phyloP scores from a whole-genome alignment of 2,329 filamentous ascomycete species.

The Nakataea oryzae region DNA sequence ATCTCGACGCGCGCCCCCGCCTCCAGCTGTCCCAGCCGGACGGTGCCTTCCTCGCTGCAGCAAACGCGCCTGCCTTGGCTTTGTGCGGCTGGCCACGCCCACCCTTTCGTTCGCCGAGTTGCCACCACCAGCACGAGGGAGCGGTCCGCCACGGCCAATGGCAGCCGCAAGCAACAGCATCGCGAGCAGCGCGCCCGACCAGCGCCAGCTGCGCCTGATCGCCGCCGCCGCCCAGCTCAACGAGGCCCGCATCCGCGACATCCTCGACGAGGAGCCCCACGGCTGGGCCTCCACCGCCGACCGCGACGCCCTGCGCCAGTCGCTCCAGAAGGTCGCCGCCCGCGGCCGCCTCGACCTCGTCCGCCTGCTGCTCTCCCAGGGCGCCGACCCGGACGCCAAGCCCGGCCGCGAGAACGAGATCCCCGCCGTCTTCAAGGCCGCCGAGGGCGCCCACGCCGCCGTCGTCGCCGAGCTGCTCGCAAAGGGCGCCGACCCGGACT shows the following conservation, averaged over 20 bases:
- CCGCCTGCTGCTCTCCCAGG: conserved; percentile 24
- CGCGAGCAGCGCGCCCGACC: conserved; percentile 25
- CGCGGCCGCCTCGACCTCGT: conserved; percentile 24
- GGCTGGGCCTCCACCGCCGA: conserved; percentile 22
- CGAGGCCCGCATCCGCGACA: conserved; percentile 23
- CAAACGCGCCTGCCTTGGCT: not conserved
- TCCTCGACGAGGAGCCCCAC: conserved; percentile 20
- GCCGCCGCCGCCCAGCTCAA: conserved; percentile 25
- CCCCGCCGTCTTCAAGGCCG: conserved; percentile 25
- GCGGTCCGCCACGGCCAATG: no score
- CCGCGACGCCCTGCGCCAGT: conserved; percentile 23
- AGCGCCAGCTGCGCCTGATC: conserved; percentile 24
- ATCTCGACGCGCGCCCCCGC: no score
- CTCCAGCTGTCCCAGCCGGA: not conserved
- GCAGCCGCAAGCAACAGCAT: conserved; percentile 14
- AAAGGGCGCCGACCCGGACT: conserved; percentile 21
- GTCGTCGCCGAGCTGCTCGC: conserved; percentile 22
- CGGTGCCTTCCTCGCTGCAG: not conserved
- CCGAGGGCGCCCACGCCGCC: conserved; percentile 22
- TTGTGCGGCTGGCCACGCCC: not conserved
- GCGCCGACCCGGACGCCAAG: conserved; percentile 21
- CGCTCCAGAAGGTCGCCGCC: conserved; percentile 24
- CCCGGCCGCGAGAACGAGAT: conserved; percentile 21
- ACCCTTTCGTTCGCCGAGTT: not conserved
- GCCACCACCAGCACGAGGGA: not conserved